phyloP scores from a whole-genome alignment of 2,329 filamentous ascomycete species.

The Beauveria bassiana region DNA sequence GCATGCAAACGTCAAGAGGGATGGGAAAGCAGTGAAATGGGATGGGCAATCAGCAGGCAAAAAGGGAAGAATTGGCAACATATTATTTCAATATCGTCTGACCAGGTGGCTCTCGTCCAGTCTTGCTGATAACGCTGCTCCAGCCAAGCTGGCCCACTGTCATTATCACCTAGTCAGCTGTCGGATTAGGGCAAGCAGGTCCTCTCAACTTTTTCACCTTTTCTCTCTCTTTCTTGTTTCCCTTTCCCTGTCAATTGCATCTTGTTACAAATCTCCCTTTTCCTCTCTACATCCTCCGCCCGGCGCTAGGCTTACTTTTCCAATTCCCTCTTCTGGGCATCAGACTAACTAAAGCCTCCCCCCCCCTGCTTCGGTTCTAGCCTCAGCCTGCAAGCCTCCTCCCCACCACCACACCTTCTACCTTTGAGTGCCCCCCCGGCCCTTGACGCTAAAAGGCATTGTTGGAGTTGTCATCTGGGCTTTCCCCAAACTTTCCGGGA shows the following conservation, averaged over 20 bases:
- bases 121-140: conserved; percentile 7
- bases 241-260: background rate
- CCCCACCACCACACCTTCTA: background rate
- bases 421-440: background rate
- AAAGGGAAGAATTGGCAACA: background rate
- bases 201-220: background rate
- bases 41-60: background rate
- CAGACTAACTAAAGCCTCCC: conserved; percentile 1
- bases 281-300: background rate
- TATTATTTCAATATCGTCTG: too few relatives aligned
- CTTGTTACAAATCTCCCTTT: background rate
- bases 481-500: background rate
- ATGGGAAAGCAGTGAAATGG: background rate
- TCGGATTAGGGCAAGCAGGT: background rate
- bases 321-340: background rate
- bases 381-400: background rate
- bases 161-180: conserved; percentile 2
- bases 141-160: conserved; percentile 2
- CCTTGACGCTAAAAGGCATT: background rate
- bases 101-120: background rate
- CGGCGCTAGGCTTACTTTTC: background rate
- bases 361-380: conserved; percentile 6
- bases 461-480: background rate
- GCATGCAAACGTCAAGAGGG: background rate
- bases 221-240: background rate